These are phyloP conservation scores for Agaricales sp. DNA, from an alignment of 1,284 basidiomycete genomes.

Conservation along the genomic window DNA sequence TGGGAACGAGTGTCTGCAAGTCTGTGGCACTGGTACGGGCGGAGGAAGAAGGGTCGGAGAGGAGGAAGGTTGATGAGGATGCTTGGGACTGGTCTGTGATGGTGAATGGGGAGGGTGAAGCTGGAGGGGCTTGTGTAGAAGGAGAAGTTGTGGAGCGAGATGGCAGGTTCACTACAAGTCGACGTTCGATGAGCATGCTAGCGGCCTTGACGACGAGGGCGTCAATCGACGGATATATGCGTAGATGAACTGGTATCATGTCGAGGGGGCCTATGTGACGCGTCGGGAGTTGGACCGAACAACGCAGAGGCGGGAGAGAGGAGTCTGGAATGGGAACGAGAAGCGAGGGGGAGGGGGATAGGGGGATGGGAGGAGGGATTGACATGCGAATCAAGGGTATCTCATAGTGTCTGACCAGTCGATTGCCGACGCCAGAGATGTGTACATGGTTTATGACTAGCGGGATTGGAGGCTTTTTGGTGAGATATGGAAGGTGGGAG, in stretches of 20 bases:
- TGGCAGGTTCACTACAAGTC: slow-evolving; percentile 24
- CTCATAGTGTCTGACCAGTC: slow-evolving; percentile 58
- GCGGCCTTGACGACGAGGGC: slow-evolving; percentile 41
- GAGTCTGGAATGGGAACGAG: slow-evolving; percentile 16
- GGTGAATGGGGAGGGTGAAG: background rate
- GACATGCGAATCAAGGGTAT: slow-evolving; percentile 60
- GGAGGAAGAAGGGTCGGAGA: background rate
- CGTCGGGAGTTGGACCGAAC: slow-evolving; percentile 33
- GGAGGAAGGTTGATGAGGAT: background rate
- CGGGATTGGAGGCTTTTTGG: background rate
- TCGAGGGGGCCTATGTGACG: slow-evolving; percentile 45
- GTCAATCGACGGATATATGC: slow-evolving; percentile 36
- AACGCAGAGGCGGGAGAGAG: slow-evolving; percentile 27
- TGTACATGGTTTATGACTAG: slow-evolving; percentile 59
- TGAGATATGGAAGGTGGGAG: slow-evolving; percentile 11
- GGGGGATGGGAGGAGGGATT: slow-evolving; percentile 26
- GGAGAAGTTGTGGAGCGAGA: slow-evolving; percentile 16
- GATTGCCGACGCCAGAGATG: slow-evolving; percentile 53
- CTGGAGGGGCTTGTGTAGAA: slow-evolving; percentile 7
- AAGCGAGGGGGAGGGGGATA: slow-evolving; percentile 15
- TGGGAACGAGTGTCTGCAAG: slow-evolving; percentile 14
- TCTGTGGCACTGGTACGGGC: background rate
- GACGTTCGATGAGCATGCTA: slow-evolving; percentile 43
- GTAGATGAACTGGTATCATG: slow-evolving; percentile 42
- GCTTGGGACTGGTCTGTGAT: background rate